Evolutionary conservation across 805 yeast species (phyloP), one percentile per base, ranked within the genome.

Genomic region (Pichia nakasei): DNA sequence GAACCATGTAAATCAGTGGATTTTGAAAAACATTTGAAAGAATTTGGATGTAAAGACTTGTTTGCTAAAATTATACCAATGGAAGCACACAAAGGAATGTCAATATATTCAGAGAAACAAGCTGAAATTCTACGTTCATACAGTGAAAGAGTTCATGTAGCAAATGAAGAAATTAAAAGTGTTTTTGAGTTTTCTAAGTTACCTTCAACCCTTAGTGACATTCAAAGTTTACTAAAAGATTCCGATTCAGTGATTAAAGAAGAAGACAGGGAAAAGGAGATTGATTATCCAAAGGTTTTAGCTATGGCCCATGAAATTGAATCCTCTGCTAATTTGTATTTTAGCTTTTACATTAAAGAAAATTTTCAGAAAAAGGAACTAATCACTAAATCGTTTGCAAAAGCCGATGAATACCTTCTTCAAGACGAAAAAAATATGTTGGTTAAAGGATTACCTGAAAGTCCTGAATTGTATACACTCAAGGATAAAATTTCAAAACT

Each of bases 71-170:
- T 91, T 19, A 78, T 93, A 6, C 97, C 97, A 2, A 69, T 88
- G 56, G 76, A 80, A 29, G 87, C 91, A 18, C 95, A 88, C 57
- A 96, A 91, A 62, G 78, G 84, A 53, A 76, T 86, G 42, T 85
- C 96, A 49, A 69, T 80, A 49, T 93, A 93, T 59, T 83, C 96
- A 0, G 98, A 91, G 58, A 88, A 85, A 58, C 84, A 86, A 60
- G 91, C 96, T 0, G 78, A 75, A 49, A 63, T 85, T 32, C 62
- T 87, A 38, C 73, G 97, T 54, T 71, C 67, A 36, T 88, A 86
- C 55, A 70, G 80, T 37, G 97, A 89, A 48, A 72, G 72, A 47
- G 73, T 78, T 20, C 89, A 85, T 45, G 73, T 88, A 9, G 82
- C 95, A 0, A 78, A 86, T 54, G 84, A 85, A 59, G 93, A 89